Base-by-base conservation (phyloP, 805 yeast species). In the Zygosaccharomyces pseudorouxii region DNA sequence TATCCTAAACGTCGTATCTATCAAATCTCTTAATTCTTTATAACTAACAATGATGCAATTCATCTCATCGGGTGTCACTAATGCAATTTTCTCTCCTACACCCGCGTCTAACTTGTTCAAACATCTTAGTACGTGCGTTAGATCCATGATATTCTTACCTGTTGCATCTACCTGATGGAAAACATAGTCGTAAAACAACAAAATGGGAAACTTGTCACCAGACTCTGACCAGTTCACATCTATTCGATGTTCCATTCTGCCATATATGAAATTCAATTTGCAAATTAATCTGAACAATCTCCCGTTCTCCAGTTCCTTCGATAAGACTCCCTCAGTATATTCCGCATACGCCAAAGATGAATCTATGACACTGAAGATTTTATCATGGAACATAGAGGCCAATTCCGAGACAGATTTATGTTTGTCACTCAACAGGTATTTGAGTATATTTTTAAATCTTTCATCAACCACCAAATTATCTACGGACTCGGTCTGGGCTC, bases 41-140 rank as follows among this genome's bases (percentile, higher is more conserved):
- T 85, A 93, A 57, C 90, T 81, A 47, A 88, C 84, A 36, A 93
- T 82, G 52, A 93, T 71, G 64, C 97, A 89, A 39, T 80, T 84
- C 71, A 82, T 83, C 62, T 89, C 96, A 64, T 90, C 96, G 9
- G 84, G 78, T 29, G 93, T 83, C 0, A 89, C 88, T 45, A 93
- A 74, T 63, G 90, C 71, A 12, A 93, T 68, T 55, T 79, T 81
- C 67, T 93, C 99, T 45, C 87, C 89, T 29, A 84, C 76, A 1
- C 97, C 98, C 5, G 92, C 95, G 63, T 93, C 99, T 55, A 93
- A 72, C 67, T 92, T 93, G 69, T 92, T 92, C 59, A 93, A 71
- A 58, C 85, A 79, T 43, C 80, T 73, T 51, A 93, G 70, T 5
- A 89, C 90, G 64, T 89, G 89, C 0, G 89, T 82, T 57, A 93